A percentile compares a stretch with the other conserved stretches of the same genome.
phyloP scores from a whole-genome alignment of 805 yeast genomes.

The Candida vartiovaarae region DNA sequence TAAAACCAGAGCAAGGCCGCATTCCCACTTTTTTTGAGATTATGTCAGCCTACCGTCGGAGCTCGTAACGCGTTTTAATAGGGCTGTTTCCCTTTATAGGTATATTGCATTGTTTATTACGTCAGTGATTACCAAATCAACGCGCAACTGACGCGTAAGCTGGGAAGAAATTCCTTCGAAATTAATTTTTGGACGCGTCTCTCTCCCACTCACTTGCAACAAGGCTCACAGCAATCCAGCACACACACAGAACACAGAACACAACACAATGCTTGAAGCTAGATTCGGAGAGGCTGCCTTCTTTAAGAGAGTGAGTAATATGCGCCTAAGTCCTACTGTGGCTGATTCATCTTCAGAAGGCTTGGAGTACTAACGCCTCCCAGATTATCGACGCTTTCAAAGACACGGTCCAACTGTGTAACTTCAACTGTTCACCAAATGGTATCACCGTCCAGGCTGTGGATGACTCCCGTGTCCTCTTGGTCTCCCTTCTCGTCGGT shows the following conservation, averaged over 20 bases:
- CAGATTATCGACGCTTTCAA: constrained; percentile 85
- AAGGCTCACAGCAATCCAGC: not conserved
- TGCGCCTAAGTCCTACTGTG: not conserved
- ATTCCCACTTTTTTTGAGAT: too few species aligned
- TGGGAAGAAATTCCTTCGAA: too few species aligned
- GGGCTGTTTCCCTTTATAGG: too few species aligned
- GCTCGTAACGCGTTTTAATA: too few species aligned
- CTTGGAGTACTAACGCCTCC: constrained; percentile 4
- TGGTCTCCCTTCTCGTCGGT: constrained; percentile 83
- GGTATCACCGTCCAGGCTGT: constrained; percentile 97
- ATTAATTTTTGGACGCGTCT: constrained; percentile 1
- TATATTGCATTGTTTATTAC: too few species aligned
- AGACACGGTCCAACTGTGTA: constrained; percentile 91
- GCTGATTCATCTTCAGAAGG: constrained; percentile 24
- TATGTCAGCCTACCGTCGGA: too few species aligned
- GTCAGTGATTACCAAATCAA: too few species aligned
- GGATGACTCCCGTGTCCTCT: constrained; percentile 91
- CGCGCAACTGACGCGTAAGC: not conserved
- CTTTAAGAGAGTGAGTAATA: constrained; percentile 51
- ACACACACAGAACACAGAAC: not conserved
- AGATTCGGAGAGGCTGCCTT: constrained; percentile 90
- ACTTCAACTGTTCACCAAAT: constrained; percentile 91
- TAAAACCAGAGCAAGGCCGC: too few species aligned
- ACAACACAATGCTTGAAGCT: constrained; percentile 82
- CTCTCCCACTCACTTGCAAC: not conserved